These are phyloP conservation scores for Solioccasus polychromus DNA, from an alignment of 768 basidiomycete genomes.

Conservation along the genomic window DNA sequence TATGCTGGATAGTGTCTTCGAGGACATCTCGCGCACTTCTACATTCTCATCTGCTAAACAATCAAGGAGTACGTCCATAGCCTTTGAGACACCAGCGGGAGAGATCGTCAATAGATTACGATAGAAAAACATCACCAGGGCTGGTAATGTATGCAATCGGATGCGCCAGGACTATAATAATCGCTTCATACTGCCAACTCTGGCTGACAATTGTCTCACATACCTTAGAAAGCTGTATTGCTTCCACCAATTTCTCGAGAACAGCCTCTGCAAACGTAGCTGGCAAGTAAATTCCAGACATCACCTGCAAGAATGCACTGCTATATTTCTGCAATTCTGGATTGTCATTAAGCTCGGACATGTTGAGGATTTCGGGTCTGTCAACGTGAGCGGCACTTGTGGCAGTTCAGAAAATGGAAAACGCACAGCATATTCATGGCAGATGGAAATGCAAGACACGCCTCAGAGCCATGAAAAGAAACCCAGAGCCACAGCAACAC, in stretches of 20 bases:
- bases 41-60: conserved; percentile 89
- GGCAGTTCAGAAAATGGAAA: conserved; percentile 1
- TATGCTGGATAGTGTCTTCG: conserved; percentile 80
- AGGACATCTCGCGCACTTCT: conserved; percentile 90
- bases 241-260: conserved; percentile 57
- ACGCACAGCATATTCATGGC: conserved; percentile 74
- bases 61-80: conserved; percentile 81
- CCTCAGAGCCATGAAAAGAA: conserved; percentile 71
- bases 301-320: conserved; percentile 73
- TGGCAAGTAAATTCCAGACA: conserved; percentile 80
- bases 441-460: conserved; percentile 75
- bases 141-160: conserved; percentile 82
- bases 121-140: conserved; percentile 88
- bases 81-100: conserved; percentile 57
- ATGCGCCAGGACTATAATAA: conserved; percentile 80
- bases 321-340: conserved; percentile 80
- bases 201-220: conserved; percentile 18
- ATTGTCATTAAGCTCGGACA: conserved; percentile 88
- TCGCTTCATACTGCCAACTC: conserved; percentile 11
- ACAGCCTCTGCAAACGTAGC: conserved; percentile 60
- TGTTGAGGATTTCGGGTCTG: conserved; percentile 84
- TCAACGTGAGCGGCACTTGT: conserved; percentile 6
- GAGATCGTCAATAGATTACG: conserved; percentile 80
- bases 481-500: conserved; percentile 81
- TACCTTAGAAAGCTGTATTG: conserved; percentile 78